phyloP scores from a whole-genome alignment of 106 monocot genomes.

The Dendrobium chrysotoxum region DNA sequence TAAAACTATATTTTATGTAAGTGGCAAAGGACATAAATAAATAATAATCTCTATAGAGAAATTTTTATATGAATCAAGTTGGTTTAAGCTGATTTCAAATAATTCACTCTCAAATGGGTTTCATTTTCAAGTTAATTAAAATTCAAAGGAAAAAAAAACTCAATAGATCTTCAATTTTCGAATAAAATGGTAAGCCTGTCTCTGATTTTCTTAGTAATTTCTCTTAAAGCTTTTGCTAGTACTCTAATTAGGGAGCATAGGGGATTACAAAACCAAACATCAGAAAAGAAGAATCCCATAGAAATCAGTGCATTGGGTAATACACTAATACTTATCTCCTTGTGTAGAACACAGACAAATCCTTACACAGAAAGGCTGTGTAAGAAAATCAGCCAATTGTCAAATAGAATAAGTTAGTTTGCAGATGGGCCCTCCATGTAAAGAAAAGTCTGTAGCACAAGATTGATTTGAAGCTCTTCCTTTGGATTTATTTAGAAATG shows the following conservation, averaged over 20 bases:
- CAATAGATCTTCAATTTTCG: background rate
- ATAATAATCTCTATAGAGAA: no score
- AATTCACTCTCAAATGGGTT: no score
- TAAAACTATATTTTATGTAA: no score
- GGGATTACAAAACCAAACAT: background rate
- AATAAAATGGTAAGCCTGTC: no score
- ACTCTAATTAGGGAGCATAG: no score
- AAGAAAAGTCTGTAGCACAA: background rate
- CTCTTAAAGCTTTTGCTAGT: no score
- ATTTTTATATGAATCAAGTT: no score
- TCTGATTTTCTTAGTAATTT: no score
- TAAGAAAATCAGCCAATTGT: background rate
- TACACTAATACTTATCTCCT: background rate
- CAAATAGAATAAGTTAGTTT: background rate
- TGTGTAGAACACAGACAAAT: background rate
- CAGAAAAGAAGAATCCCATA: background rate
- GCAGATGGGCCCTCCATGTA: background rate
- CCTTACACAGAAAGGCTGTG: background rate
- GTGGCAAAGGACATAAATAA: no score
- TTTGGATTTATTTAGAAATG: conserved; percentile 1
- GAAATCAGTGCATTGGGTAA: background rate
- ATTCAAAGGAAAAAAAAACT: no score
- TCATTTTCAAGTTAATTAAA: no score
- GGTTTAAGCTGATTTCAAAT: no score
- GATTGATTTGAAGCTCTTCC: background rate